Evolutionary conservation across 495 filamentous ascomycete species (phyloP).

Genomic region (Penicillium robsamsonii): DNA sequence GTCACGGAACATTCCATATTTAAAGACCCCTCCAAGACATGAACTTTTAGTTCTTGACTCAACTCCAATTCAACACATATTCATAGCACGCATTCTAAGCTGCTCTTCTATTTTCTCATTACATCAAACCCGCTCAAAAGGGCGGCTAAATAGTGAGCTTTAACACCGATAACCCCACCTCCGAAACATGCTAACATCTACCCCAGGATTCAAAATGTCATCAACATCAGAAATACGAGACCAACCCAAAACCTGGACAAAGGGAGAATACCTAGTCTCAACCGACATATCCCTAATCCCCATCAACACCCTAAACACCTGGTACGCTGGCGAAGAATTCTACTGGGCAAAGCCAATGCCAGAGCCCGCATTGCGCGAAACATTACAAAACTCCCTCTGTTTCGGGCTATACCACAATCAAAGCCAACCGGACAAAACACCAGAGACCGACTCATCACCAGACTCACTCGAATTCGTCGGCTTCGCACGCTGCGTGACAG

Average conservation of each 20-base stretch:
- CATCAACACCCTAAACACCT: slow-evolving; percentile 46
- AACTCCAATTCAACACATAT: no score
- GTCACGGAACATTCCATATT: neutral
- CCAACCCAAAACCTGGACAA: slow-evolving; percentile 18
- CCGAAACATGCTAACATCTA: neutral
- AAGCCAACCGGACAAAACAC: neutral
- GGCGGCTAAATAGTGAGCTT: neutral
- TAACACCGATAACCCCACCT: neutral
- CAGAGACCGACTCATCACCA: neutral
- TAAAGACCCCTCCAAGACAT: neutral
- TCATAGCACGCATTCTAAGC: neutral
- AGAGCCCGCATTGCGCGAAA: slow-evolving; percentile 38
- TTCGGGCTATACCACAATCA: slow-evolving; percentile 49
- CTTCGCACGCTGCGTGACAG: slow-evolving; percentile 62
- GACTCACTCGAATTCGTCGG: slow-evolving; percentile 44
- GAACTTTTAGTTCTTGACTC: neutral
- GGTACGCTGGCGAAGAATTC: slow-evolving; percentile 49
- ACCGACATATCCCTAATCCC: slow-evolving; percentile 50
- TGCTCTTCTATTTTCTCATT: neutral
- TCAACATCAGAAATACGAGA: neutral
- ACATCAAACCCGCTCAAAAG: neutral
- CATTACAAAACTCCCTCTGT: slow-evolving; percentile 53
- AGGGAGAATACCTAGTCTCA: slow-evolving; percentile 45
- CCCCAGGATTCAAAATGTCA: neutral
- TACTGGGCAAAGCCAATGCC: slow-evolving; percentile 54